Evolutionary conservation across 805 yeast species (phyloP).

Genomic region (Saccharomycopsis lassenensis): DNA sequence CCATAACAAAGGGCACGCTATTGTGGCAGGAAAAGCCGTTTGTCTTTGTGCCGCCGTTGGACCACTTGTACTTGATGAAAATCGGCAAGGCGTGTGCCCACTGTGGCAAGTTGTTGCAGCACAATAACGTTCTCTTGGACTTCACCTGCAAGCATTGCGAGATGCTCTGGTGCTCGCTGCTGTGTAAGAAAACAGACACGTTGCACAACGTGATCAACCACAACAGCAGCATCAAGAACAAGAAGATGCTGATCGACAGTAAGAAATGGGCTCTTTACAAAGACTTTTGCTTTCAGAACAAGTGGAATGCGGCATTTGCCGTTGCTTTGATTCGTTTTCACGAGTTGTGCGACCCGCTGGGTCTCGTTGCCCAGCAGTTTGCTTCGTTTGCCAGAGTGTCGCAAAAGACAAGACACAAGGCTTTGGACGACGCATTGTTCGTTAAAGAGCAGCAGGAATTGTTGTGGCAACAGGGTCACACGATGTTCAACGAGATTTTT

Average conservation of each 20-base stretch:
- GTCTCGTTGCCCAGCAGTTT: constrained; percentile 34
- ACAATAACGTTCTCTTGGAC: constrained; percentile 28
- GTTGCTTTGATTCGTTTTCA: constrained; percentile 46
- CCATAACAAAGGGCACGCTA: constrained; percentile 37
- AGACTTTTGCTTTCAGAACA: constrained; percentile 48
- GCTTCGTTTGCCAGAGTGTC: constrained; percentile 57
- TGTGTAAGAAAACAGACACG: constrained; percentile 44
- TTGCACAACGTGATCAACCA: constrained; percentile 53
- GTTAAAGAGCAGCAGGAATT: constrained; percentile 44
- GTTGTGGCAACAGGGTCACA: constrained; percentile 50
- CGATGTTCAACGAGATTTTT: constrained; percentile 39
- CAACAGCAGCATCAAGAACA: constrained; percentile 25
- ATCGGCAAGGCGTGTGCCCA: constrained; percentile 59
- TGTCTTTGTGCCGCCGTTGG: constrained; percentile 55
- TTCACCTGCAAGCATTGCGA: constrained; percentile 55
- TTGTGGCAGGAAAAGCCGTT: constrained; percentile 59
- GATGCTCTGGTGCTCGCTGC: constrained; percentile 59
- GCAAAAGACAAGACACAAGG: constrained; percentile 52
- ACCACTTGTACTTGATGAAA: constrained; percentile 46
- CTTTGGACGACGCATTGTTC: constrained; percentile 45
- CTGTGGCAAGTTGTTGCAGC: constrained; percentile 47
- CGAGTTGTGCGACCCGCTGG: constrained; percentile 31
- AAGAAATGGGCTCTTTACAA: constrained; percentile 46
- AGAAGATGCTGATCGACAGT: constrained; percentile 29
- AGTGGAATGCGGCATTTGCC: constrained; percentile 62